Conservation (phyloP, 768 basidiomycete genomes). For the Amanita phalloides region DNA sequence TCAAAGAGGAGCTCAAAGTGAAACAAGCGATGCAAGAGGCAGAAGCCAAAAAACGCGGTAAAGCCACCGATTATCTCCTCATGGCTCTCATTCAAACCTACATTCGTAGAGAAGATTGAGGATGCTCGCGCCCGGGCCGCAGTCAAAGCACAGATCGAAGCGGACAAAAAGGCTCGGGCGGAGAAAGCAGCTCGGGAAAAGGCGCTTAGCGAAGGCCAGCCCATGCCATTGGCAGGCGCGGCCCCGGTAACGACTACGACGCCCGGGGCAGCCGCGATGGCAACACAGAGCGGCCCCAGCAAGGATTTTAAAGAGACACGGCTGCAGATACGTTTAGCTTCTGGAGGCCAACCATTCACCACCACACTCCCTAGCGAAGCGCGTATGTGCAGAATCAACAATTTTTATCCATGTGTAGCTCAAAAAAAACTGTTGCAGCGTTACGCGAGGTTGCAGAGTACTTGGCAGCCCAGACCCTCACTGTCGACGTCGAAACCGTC, state of each 20-base stretch:
- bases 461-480: conserved; percentile 62
- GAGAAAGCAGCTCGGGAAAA: conserved; percentile 88
- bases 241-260: conserved; percentile 13
- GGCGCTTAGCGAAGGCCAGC: conserved; percentile 73
- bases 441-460: conserved; percentile 82
- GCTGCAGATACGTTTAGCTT: conserved; percentile 80
- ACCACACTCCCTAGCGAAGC: conserved; percentile 74
- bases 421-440: conserved; percentile 29
- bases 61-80: not conserved
- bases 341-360: conserved; percentile 72
- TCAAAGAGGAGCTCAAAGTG: conserved; percentile 66
- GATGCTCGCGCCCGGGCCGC: conserved; percentile 81
- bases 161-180: conserved; percentile 82
- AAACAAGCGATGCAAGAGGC: conserved; percentile 82
- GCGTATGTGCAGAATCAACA: conserved; percentile 32
- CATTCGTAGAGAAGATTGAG: conserved; percentile 71
- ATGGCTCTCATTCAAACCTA: not conserved
- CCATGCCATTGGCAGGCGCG: conserved; percentile 16
- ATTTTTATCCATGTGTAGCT: conserved; percentile 3
- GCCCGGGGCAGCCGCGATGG: conserved; percentile 22
- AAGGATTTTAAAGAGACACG: conserved; percentile 83
- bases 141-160: conserved; percentile 90
- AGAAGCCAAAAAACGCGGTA: conserved; percentile 72
- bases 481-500: conserved; percentile 69
- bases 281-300: conserved; percentile 30